phyloP scores from a whole-genome alignment of 441 rosid species.

The Syzygium malaccense region DNA sequence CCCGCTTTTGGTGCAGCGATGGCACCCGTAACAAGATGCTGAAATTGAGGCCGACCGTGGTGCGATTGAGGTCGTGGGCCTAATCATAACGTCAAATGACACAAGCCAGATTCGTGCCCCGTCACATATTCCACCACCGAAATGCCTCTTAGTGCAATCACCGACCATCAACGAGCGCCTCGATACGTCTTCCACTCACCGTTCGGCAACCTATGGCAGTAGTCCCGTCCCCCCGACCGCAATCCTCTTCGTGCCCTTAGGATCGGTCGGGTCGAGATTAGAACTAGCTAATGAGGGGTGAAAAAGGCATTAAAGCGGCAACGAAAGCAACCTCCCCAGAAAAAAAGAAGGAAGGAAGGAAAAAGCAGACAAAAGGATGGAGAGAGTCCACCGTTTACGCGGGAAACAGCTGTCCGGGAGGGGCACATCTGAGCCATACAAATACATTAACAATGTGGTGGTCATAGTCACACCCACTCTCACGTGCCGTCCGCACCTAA shows the following conservation, averaged over 20 bases:
- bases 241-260: too few species aligned
- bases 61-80: background rate
- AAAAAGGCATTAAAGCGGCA: background rate
- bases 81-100: background rate
- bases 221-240: too few species aligned
- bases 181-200: background rate
- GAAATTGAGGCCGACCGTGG: background rate
- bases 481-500: conserved; percentile 20
- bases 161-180: background rate
- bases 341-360: background rate
- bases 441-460: background rate
- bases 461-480: background rate
- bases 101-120: background rate
- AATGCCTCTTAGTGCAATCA: background rate
- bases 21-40: background rate
- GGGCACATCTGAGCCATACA: background rate
- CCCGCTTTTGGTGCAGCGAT: background rate
- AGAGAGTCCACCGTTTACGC: conserved; percentile 1
- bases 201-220: background rate
- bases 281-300: background rate
- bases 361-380: background rate
- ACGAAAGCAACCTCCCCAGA: background rate
- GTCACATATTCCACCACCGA: background rate
- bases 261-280: background rate
- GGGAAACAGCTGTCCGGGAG: conserved; percentile 21